A percentile compares a stretch with the other conserved stretches of the same genome.
Conservation (phyloP, 345 rosid species). For the Salix exigua region DNA sequence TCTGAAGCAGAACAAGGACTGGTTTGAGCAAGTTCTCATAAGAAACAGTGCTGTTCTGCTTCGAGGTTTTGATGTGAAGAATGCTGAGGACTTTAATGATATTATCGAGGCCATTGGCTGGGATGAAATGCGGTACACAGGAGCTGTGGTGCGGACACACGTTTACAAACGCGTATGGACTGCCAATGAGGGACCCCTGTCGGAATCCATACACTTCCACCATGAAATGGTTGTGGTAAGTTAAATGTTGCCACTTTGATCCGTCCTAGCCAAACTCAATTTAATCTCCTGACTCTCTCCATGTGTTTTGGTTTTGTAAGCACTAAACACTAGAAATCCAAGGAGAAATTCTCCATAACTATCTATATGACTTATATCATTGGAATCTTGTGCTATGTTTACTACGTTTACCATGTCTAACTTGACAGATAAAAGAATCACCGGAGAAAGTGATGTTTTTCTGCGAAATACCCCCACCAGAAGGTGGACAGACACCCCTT, state of each 20-base stretch:
- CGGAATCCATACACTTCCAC: conserved; percentile 63
- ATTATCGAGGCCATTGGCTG: conserved; percentile 50
- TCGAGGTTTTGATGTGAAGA: conserved; percentile 48
- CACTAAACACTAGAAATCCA: background rate
- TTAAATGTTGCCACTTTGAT: background rate
- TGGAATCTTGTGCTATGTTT: no score
- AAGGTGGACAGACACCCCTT: conserved; percentile 66
- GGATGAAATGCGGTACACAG: conserved; percentile 55
- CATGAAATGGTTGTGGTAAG: conserved; percentile 67
- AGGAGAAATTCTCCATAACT: background rate
- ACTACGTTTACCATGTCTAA: no score
- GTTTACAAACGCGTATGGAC: conserved; percentile 59
- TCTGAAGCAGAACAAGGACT: conserved; percentile 40
- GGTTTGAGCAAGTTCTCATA: conserved; percentile 57
- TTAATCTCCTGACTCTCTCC: background rate
- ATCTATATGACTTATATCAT: background rate
- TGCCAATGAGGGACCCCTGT: conserved; percentile 70
- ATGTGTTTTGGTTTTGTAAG: no score
- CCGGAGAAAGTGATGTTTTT: conserved; percentile 47
- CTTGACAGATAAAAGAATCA: conserved; percentile 40
- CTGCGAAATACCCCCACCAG: conserved; percentile 64
- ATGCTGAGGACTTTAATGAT: conserved; percentile 52
- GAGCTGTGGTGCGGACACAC: conserved; percentile 56
- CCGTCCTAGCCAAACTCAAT: background rate
- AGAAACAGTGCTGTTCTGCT: conserved; percentile 60